Evolutionary conservation across 805 yeast species (phyloP).

Genomic region (Candida rishiriensis): DNA sequence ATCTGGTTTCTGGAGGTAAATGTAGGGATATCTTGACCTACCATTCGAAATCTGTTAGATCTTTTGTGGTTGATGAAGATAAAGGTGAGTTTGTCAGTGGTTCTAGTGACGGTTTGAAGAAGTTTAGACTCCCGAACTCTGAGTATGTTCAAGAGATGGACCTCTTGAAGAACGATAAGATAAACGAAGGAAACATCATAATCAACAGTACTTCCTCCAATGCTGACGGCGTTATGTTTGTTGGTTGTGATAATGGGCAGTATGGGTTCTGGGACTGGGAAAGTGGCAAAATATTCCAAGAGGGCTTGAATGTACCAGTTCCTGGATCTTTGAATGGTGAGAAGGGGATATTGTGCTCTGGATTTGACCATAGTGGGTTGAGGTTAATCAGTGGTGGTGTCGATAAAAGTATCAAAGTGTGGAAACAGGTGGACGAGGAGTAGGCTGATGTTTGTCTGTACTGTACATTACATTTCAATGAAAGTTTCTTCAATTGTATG

Average conservation of each 20-base stretch:
- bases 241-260: slow-evolving; percentile 82
- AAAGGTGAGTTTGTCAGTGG: slow-evolving; percentile 77
- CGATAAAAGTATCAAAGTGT: slow-evolving; percentile 81
- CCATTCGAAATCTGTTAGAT: slow-evolving; percentile 78
- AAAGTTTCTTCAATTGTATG: no score
- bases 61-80: slow-evolving; percentile 60
- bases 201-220: slow-evolving; percentile 68
- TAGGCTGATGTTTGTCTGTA: neutral
- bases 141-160: slow-evolving; percentile 52
- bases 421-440: slow-evolving; percentile 46
- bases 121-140: slow-evolving; percentile 83
- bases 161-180: slow-evolving; percentile 34
- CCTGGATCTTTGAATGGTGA: slow-evolving; percentile 73
- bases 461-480: no score
- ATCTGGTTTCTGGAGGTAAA: slow-evolving; percentile 68
- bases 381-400: slow-evolving; percentile 82
- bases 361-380: slow-evolving; percentile 76
- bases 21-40: slow-evolving; percentile 72
- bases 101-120: slow-evolving; percentile 74
- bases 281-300: slow-evolving; percentile 60
- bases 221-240: slow-evolving; percentile 57
- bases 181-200: slow-evolving; percentile 35
- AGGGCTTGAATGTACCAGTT: slow-evolving; percentile 45
- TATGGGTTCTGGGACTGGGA: slow-evolving; percentile 76
- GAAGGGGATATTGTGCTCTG: slow-evolving; percentile 60